Evolutionary conservation across 1,284 basidiomycete genomes (phyloP).

Genomic region (Fomitopsis schrenkii): DNA sequence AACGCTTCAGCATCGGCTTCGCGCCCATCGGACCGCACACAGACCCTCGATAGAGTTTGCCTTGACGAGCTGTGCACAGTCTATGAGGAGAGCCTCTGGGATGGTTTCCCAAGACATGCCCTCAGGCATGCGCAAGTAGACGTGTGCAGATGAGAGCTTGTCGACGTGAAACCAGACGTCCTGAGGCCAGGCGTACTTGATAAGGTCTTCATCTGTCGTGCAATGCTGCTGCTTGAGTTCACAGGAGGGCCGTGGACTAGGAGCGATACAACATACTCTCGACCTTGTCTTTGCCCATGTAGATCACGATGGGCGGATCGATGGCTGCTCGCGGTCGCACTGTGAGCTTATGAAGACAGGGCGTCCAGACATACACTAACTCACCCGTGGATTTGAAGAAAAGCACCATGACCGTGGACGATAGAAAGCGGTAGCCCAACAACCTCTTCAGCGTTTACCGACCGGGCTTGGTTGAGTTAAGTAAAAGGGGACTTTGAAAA

Average conservation of each 20-base stretch:
- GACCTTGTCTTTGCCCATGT: constrained; percentile 96
- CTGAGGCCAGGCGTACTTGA: constrained; percentile 86
- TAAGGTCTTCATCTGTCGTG: constrained; percentile 83
- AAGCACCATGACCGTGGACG: constrained; percentile 48
- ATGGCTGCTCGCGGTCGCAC: constrained; percentile 31
- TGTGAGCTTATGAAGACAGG: not conserved
- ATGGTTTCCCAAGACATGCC: constrained; percentile 86
- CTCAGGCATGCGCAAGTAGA: constrained; percentile 85
- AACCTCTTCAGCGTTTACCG: too few species aligned
- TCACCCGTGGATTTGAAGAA: constrained; percentile 66
- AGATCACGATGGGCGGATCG: constrained; percentile 71
- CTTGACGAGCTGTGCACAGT: constrained; percentile 95
- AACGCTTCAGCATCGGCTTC: constrained; percentile 5
- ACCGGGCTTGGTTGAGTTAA: too few species aligned
- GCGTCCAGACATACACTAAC: constrained; percentile 1
- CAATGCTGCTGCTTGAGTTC: constrained; percentile 7
- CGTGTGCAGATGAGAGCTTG: constrained; percentile 92
- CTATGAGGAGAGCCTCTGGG: constrained; percentile 74
- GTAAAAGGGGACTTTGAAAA: too few species aligned
- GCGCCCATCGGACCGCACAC: not conserved
- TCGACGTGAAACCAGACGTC: constrained; percentile 84
- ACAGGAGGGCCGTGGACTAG: not conserved
- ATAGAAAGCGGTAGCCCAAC: not conserved
- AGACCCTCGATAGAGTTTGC: constrained; percentile 95
- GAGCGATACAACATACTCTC: constrained; percentile 67